These are phyloP conservation scores for Naganishia vishniacii DNA, from an alignment of 768 basidiomycete genomes.

Conservation along the genomic window DNA sequence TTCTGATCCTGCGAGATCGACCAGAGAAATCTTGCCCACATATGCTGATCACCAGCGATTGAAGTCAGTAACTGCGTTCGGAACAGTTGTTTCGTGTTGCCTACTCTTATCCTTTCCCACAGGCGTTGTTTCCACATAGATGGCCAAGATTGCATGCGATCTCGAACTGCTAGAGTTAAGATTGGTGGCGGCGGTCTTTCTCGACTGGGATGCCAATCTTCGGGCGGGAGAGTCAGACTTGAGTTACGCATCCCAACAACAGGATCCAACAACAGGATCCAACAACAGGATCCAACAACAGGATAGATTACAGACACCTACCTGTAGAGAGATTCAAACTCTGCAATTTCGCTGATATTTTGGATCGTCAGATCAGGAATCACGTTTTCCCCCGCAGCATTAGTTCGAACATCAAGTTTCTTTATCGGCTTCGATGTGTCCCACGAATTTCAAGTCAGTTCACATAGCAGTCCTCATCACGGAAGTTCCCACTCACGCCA, in stretches of 20 bases:
- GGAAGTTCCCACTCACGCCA: constrained; percentile 28
- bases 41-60: constrained; percentile 52
- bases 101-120: constrained; percentile 49
- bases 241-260: too few species aligned
- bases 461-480: too few species aligned
- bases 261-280: too few species aligned
- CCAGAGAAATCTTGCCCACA: constrained; percentile 73
- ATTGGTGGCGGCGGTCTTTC: constrained; percentile 78
- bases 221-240: not conserved
- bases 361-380: constrained; percentile 54
- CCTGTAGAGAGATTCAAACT: constrained; percentile 53
- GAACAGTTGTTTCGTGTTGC: constrained; percentile 35
- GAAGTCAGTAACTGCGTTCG: constrained; percentile 72
- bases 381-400: constrained; percentile 56
- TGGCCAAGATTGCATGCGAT: constrained; percentile 77
- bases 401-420: constrained; percentile 59
- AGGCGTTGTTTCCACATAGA: constrained; percentile 53
- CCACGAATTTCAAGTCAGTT: constrained; percentile 46
- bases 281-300: too few species aligned
- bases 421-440: constrained; percentile 13
- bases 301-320: too few species aligned
- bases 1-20: constrained; percentile 85
- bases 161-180: constrained; percentile 79
- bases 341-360: constrained; percentile 51
- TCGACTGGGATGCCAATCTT: constrained; percentile 67